Conservation (phyloP, 805 yeast genomes). For the Teunomyces atbi region DNA sequence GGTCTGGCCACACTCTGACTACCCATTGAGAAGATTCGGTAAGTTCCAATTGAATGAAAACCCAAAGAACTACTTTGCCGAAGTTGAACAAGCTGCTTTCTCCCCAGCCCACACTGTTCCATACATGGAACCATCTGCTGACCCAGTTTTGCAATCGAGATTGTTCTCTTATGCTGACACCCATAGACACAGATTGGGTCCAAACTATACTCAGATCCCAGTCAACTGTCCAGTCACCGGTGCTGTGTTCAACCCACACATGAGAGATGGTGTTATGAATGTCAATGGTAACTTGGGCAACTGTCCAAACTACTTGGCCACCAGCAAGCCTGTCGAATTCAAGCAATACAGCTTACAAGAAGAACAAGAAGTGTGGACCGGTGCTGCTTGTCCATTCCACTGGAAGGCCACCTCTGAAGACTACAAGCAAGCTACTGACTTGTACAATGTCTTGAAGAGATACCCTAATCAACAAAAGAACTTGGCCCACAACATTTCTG, state of each 20-base stretch:
- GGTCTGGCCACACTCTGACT: constrained; percentile 56
- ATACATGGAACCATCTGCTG: constrained; percentile 73
- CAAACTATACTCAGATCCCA: constrained; percentile 65
- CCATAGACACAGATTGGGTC: constrained; percentile 73
- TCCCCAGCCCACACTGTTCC: constrained; percentile 73
- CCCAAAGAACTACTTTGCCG: constrained; percentile 48
- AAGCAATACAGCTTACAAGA: constrained; percentile 48
- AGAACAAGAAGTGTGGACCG: constrained; percentile 78
- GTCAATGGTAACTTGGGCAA: constrained; percentile 65
- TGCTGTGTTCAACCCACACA: constrained; percentile 55
- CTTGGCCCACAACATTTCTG: constrained; percentile 80
- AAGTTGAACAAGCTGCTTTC: constrained; percentile 59
- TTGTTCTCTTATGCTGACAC: constrained; percentile 76
- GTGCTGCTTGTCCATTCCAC: constrained; percentile 81
- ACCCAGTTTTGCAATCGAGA: constrained; percentile 75
- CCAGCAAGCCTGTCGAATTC: constrained; percentile 52
- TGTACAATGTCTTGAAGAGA: constrained; percentile 76
- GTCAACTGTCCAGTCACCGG: constrained; percentile 69
- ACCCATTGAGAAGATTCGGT: constrained; percentile 57
- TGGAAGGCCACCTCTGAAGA: constrained; percentile 79
- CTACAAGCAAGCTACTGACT: constrained; percentile 70
- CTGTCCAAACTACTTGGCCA: constrained; percentile 70
- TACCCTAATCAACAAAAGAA: constrained; percentile 81
- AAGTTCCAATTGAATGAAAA: constrained; percentile 53
- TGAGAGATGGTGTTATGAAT: constrained; percentile 79